Percentiles rank a stretch among this genome's conserved stretches.
Conservation (phyloP, 805 yeast species). For the Wickerhamiella kazuoi region DNA sequence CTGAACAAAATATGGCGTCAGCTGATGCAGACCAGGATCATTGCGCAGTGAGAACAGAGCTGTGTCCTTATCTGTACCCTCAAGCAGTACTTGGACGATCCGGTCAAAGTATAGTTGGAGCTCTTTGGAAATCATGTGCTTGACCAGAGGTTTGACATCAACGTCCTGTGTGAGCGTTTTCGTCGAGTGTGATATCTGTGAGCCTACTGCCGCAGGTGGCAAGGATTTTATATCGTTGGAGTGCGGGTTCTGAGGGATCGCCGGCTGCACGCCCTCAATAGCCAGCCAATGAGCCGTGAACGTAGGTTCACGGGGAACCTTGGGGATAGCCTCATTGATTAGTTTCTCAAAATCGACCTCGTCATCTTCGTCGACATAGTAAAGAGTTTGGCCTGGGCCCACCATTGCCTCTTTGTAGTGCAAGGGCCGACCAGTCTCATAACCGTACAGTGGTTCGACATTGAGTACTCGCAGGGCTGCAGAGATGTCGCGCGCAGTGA, state of each 20-base stretch:
- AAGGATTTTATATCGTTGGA: conserved; percentile 52
- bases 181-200: conserved; percentile 49
- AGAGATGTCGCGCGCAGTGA: conserved; percentile 67
- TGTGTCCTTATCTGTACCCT: conserved; percentile 41
- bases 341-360: conserved; percentile 88
- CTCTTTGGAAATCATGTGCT: conserved; percentile 88
- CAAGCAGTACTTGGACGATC: conserved; percentile 59
- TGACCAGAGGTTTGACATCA: conserved; percentile 75
- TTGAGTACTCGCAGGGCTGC: conserved; percentile 71
- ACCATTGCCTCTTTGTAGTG: conserved; percentile 74
- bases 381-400: conserved; percentile 83
- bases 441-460: conserved; percentile 54
- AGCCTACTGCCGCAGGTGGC: conserved; percentile 69
- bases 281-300: conserved; percentile 93
- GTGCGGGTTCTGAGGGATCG: conserved; percentile 90
- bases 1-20: conserved; percentile 91
- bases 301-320: conserved; percentile 80
- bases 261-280: conserved; percentile 95
- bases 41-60: conserved; percentile 71
- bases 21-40: conserved; percentile 92
- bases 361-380: conserved; percentile 74
- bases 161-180: conserved; percentile 30
- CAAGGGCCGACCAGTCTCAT: conserved; percentile 36
- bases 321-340: conserved; percentile 85
- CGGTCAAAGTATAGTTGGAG: conserved; percentile 84